phyloP scores from a whole-genome alignment of 768 basidiomycete genomes.

The Pleurotus djamor region DNA sequence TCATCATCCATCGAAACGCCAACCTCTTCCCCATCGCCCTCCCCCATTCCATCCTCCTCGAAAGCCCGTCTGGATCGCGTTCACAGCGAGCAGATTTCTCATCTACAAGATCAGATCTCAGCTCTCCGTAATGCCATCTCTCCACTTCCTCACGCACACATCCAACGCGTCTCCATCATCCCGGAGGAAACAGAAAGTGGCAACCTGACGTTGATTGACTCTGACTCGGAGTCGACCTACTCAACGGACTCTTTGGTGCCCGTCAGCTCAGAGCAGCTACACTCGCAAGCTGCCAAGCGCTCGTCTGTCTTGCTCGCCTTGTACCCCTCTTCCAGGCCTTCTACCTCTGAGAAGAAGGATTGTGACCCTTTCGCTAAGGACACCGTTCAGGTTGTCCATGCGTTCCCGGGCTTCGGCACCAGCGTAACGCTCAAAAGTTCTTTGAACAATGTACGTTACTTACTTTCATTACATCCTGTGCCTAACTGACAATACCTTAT shows the following conservation, averaged over 20 bases:
- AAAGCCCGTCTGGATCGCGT: not conserved
- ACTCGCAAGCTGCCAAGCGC: not conserved
- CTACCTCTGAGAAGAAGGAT: not conserved
- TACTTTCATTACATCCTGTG: not conserved
- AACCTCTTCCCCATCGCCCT: not conserved
- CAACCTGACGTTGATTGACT: not conserved
- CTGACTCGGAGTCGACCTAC: conserved; percentile 1
- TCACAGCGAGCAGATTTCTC: not conserved
- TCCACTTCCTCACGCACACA: not conserved
- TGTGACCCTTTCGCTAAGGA: conserved; percentile 1
- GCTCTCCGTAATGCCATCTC: not conserved
- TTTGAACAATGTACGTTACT: not conserved
- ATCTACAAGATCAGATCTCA: conserved; percentile 3
- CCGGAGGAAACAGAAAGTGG: not conserved
- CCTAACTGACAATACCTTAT: not conserved
- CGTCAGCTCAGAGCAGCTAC: not conserved
- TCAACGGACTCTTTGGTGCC: not conserved
- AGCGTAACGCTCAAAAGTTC: not conserved
- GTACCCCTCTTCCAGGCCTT: not conserved
- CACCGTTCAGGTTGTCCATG: not conserved
- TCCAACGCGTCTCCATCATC: not conserved
- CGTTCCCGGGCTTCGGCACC: not conserved
- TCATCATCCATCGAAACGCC: not conserved
- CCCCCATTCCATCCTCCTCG: not conserved
- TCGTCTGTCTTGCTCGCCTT: conserved; percentile 1